Base-by-base conservation (phyloP, 352 stramenopile genomes). In the Phytopythium litorale region DNA sequence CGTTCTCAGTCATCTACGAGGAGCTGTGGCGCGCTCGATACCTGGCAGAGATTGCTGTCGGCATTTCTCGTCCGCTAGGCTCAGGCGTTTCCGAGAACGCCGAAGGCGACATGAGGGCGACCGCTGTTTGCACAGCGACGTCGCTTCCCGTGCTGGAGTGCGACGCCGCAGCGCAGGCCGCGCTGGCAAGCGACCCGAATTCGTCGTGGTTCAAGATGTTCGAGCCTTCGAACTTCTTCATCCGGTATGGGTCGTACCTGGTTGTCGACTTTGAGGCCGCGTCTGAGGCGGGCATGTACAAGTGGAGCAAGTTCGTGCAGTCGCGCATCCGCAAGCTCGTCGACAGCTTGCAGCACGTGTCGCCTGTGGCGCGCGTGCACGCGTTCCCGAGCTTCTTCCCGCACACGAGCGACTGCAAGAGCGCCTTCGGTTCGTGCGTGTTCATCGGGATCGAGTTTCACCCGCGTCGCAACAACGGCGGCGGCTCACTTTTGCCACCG, bases 1-100 rank as follows among this genome's bases (percentile, higher is more conserved):
- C 97, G 49, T 90, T 98, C 35, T 86, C 91, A 43, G 80, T 97
- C 15, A 97, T 99, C 43, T 91, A 96, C 54, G 84, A 97, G 56
- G 96, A 98, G 70, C 72, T 98, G 6, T 92, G 82, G 84, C 78
- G 80, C 18, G 82, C 84, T 0, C 71, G 84, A 11, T 88, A 92
- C 62, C 67, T 92, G 28, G 81, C 79, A 23, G 82, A 94, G 58
- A 76, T 82, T 43, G 81, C 79, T 8, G 67, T 79, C 18, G 72
- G 73, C 3, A 77, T 89, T 45, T 72, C 79, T 11, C 78, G 76
- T 45, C 71, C 72, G 4, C 73, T 88, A 5, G 55, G 55, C 21
- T 55, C 62, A 30, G 52, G 57, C 13, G 66, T 62, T 32, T 28
- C 65, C 3, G 64, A 77, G 21, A 70, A 60, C n/a, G 63, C 65